Percentiles rank a stretch among this genome's conserved stretches.
Evolutionary conservation across 495 filamentous ascomycete species (phyloP).

Genomic region (Ramalina intermedia): DNA sequence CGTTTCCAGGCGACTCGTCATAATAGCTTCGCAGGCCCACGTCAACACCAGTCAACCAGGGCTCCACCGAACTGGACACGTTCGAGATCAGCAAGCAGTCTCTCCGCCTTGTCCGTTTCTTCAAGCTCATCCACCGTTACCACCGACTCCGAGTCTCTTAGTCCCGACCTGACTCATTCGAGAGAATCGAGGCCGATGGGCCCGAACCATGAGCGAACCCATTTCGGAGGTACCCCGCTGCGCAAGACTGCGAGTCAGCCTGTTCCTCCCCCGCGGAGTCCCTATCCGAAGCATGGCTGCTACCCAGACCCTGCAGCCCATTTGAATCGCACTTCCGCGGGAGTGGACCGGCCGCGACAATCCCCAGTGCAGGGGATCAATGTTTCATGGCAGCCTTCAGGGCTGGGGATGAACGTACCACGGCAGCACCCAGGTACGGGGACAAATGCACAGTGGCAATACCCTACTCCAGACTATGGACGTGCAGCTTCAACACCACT

Average conservation of each 20-base stretch:
- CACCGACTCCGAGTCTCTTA: conserved; percentile 7
- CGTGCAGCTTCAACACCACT: conserved; percentile 2
- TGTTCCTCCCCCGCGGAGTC: not conserved
- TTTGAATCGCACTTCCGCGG: no score
- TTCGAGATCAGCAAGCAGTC: conserved; percentile 4
- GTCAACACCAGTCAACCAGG: not conserved
- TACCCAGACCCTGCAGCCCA: not conserved
- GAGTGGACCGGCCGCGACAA: no score
- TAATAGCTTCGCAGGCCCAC: conserved; percentile 3
- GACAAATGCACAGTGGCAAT: not conserved
- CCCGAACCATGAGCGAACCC: not conserved
- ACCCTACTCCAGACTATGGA: not conserved
- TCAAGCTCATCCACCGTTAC: conserved; percentile 5
- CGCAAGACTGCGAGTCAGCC: not conserved
- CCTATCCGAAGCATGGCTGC: not conserved
- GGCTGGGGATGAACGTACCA: not conserved
- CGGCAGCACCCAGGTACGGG: not conserved
- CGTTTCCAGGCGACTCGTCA: conserved; percentile 6
- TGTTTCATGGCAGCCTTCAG: no score
- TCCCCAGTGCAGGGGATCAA: no score
- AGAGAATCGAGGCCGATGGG: not conserved
- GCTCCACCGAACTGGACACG: conserved; percentile 2
- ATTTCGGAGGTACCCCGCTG: not conserved
- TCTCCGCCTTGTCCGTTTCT: conserved; percentile 8
- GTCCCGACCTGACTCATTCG: conserved; percentile 9